These are phyloP conservation scores for Panaeolus papilionaceus DNA, from an alignment of 768 basidiomycete genomes.

Conservation along the genomic window DNA sequence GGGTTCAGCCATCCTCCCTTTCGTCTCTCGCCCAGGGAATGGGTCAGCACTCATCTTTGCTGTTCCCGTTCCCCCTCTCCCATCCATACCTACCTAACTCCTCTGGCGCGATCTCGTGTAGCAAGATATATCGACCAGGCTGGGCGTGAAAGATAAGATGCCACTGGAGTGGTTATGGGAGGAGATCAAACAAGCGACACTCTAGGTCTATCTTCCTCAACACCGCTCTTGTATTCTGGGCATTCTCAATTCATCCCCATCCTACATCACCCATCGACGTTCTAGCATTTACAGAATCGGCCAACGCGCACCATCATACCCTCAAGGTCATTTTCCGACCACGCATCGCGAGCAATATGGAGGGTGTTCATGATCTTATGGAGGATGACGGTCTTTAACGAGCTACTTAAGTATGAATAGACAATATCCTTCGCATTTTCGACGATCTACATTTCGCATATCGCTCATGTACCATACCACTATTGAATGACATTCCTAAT, in stretches of 20 bases:
- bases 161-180: too few relatives aligned
- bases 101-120: too few relatives aligned
- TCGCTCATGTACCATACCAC: neutral
- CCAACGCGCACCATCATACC: conserved; percentile 66
- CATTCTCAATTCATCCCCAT: conserved; percentile 62
- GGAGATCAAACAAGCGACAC: neutral
- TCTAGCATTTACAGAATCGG: conserved; percentile 65
- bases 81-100: too few relatives aligned
- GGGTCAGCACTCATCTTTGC: too few relatives aligned
- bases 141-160: too few relatives aligned
- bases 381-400: neutral
- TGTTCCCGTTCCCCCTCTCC: too few relatives aligned
- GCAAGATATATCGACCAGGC: too few relatives aligned
- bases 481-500: neutral
- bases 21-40: too few relatives aligned
- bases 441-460: neutral
- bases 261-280: conserved; percentile 62
- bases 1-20: too few relatives aligned
- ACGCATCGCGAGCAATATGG: neutral
- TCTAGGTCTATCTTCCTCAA: conserved; percentile 69
- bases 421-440: neutral
- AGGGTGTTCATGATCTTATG: neutral
- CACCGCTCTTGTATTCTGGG: conserved; percentile 67
- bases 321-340: conserved; percentile 66
- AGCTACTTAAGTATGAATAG: neutral